These are phyloP conservation scores for Aleurites moluccanus DNA, from an alignment of 441 rosid genomes.

Conservation along the genomic window DNA sequence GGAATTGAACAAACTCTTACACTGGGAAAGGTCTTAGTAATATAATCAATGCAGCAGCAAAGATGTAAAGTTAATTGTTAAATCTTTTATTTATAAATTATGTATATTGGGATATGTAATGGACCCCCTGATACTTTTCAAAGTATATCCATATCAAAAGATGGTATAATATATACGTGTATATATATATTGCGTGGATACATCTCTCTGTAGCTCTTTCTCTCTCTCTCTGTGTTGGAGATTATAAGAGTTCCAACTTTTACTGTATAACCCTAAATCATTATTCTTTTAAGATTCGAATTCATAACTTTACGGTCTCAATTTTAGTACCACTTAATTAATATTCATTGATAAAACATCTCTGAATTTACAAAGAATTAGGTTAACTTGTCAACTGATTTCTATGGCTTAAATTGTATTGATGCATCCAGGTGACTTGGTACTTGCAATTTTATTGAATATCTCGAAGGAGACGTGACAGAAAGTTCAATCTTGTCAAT, in stretches of 20 bases:
- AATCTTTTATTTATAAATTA: slow-evolving; percentile 44
- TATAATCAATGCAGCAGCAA: slow-evolving; percentile 31
- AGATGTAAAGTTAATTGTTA: slow-evolving; percentile 33
- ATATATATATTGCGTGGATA: slow-evolving; percentile 9
- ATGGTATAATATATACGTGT: slow-evolving; percentile 28
- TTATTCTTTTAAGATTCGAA: background rate
- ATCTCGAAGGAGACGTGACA: background rate
- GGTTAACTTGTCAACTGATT: background rate
- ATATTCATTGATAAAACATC: too few species aligned
- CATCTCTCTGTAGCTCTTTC: too few species aligned
- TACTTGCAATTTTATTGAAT: slow-evolving; percentile 1
- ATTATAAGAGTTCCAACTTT: background rate
- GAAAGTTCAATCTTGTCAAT: slow-evolving; percentile 10
- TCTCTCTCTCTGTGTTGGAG: background rate
- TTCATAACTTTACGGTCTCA: too few species aligned
- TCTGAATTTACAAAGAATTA: too few species aligned
- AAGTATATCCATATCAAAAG: slow-evolving; percentile 36
- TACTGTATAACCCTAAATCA: background rate
- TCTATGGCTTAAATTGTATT: background rate
- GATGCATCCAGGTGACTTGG: background rate
- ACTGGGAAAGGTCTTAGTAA: slow-evolving; percentile 18
- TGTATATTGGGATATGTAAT: slow-evolving; percentile 46
- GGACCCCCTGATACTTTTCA: slow-evolving; percentile 37
- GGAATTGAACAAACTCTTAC: slow-evolving; percentile 35
- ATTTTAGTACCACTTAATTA: too few species aligned